Evolutionary conservation across 148 eudicot species (phyloP).

Genomic region (Amaranthus hypochondriacus): DNA sequence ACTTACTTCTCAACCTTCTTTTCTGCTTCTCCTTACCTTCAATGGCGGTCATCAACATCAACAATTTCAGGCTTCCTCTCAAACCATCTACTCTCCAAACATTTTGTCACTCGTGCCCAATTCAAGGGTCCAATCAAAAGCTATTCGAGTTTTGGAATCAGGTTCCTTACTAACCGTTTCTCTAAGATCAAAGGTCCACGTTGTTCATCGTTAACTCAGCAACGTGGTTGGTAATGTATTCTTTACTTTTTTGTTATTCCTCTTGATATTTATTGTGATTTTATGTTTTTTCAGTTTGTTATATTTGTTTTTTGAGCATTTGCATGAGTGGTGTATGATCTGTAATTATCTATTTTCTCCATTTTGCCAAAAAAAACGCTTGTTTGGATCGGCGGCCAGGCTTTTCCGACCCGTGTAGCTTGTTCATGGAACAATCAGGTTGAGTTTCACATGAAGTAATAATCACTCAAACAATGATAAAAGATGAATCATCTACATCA

Average conservation of each 20-base stretch:
- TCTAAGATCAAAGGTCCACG: constrained; percentile 20
- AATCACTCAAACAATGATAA: no score
- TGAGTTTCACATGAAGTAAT: no score
- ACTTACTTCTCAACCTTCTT: constrained; percentile 13
- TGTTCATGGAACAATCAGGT: no score
- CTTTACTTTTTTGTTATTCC: not conserved
- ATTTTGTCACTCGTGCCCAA: constrained; percentile 26
- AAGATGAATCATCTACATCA: no score
- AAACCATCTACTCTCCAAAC: constrained; percentile 26
- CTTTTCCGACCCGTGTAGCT: no score
- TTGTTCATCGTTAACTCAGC: constrained; percentile 18
- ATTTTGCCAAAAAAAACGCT: no score
- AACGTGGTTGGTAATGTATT: constrained; percentile 35
- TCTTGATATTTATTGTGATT: not conserved
- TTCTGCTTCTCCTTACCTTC: constrained; percentile 20
- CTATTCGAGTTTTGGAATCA: constrained; percentile 20
- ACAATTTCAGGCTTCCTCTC: constrained; percentile 30
- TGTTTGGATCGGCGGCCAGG: no score
- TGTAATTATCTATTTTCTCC: no score
- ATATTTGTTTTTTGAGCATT: no score
- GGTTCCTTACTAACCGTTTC: constrained; percentile 6
- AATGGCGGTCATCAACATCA: constrained; percentile 17
- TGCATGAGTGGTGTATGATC: no score
- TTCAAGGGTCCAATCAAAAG: constrained; percentile 25
- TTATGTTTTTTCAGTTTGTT: not conserved